Conservation (phyloP, 257 asterid species). For the Parsonsia alboflavescens region DNA sequence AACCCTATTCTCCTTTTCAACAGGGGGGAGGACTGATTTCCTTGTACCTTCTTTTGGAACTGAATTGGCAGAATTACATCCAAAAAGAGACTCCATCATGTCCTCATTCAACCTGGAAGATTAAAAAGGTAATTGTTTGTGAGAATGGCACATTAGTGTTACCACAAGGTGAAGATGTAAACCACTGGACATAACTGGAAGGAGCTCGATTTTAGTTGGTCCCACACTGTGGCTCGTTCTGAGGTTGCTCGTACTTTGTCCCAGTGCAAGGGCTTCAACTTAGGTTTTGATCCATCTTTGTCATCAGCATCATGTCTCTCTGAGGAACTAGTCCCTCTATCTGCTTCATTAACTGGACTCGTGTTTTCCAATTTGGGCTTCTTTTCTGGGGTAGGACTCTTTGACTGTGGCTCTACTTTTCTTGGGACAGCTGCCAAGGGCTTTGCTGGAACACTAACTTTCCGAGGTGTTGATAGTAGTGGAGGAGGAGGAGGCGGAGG, state of each 20-base stretch:
- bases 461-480: conserved; percentile 29
- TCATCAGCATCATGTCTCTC: conserved; percentile 44
- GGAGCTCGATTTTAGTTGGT: conserved; percentile 83
- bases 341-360: conserved; percentile 26
- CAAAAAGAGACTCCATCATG: conserved; percentile 93
- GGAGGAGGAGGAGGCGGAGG: conserved; percentile 47
- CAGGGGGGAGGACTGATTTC: conserved; percentile 40
- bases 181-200: conserved; percentile 69
- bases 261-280: conserved; percentile 93
- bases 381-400: conserved; percentile 31
- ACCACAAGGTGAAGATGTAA: neutral
- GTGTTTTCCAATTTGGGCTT: conserved; percentile 28
- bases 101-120: conserved; percentile 76
- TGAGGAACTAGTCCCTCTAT: conserved; percentile 27
- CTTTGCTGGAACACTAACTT: conserved; percentile 23
- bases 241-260: conserved; percentile 97
- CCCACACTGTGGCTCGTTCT: conserved; percentile 91
- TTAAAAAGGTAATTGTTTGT: conserved; percentile 1
- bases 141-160: conserved; percentile 11
- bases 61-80: conserved; percentile 58
- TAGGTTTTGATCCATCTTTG: conserved; percentile 61
- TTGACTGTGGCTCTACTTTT: conserved; percentile 30
- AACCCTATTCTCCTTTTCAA: conserved; percentile 72
- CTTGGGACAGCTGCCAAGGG: conserved; percentile 30
- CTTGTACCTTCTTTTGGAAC: conserved; percentile 52